Base-by-base conservation (phyloP, 164 flowering plant genomes). In the Warburgia ugandensis region DNA sequence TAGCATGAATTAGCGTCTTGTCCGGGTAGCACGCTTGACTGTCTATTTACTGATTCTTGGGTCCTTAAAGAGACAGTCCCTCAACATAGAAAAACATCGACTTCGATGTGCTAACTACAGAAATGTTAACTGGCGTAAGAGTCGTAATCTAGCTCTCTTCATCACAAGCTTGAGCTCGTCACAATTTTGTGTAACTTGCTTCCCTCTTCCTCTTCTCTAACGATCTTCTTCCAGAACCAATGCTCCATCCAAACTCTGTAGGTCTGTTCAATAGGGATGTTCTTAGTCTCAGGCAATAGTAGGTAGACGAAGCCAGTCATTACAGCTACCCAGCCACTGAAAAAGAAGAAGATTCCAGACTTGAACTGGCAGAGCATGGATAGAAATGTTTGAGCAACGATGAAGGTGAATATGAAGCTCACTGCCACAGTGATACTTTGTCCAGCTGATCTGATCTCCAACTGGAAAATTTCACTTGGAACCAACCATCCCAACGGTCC, bases 321-420 rank as follows among this genome's bases (percentile, higher is more conserved):
- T 32, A 62, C 35, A 2, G 41, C 46, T 29, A 68, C 67, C 72
- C 72, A 71, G 20, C 54, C 67, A 1, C 55, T 68, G 27, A 71
- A 71, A 36, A 71, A 67, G 59, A 63, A 67, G 54, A 71, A 71
- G 2, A 60, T 44, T 37, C 67, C 72, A 6, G 50, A 44, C 41
- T 61, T 68, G 45, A 71, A 19, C 30, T 53, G 61, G 30, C 72
- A 71, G n/a, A 71, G 58, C 63, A 71, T 67, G 0, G 67, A 17
- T 8, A 63, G 25, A 25, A 58, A 50, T 4, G 61, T 62, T 31
- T 67, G 71, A 29, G 71, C 71, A 38, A 67, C 27, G 12, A 53
- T 20, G 23, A 58, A 62, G 21, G 67, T 67, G 64, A 66, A 52
- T 21, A 61, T 3, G 14, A 66, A 56, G 45, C 46, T 41, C n/a